phyloP scores from a whole-genome alignment of 2,329 filamentous ascomycete species.

The Keithomyces neogunnii region DNA sequence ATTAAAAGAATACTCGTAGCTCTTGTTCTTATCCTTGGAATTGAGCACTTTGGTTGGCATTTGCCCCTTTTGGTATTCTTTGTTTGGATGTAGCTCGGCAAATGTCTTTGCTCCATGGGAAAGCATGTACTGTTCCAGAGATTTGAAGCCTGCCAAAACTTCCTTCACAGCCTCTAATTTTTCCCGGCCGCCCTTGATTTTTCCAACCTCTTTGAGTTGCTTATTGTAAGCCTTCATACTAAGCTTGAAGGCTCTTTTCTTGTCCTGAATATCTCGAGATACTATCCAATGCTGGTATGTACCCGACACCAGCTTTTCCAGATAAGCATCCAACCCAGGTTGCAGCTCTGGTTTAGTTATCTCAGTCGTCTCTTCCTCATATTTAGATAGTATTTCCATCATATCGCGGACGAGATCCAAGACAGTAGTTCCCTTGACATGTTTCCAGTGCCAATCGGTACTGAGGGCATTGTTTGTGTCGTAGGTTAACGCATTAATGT shows the following conservation, averaged over 20 bases:
- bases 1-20: constrained; percentile 40
- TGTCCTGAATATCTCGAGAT: constrained; percentile 25
- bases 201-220: constrained; percentile 9
- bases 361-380: constrained; percentile 18
- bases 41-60: background rate
- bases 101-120: constrained; percentile 59
- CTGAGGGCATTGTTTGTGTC: constrained; percentile 26
- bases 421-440: constrained; percentile 36
- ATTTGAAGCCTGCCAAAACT: constrained; percentile 42
- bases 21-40: constrained; percentile 9
- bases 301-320: constrained; percentile 38
- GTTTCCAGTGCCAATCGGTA: constrained; percentile 21
- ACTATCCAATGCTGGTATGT: constrained; percentile 54
- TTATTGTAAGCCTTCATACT: constrained; percentile 21
- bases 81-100: constrained; percentile 51
- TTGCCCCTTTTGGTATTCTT: constrained; percentile 18
- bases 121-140: constrained; percentile 46
- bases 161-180: constrained; percentile 48
- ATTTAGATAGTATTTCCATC: constrained; percentile 39
- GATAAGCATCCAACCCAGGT: constrained; percentile 40
- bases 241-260: constrained; percentile 23
- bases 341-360: constrained; percentile 8
- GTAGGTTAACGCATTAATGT: constrained; percentile 52
- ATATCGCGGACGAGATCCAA: constrained; percentile 53
- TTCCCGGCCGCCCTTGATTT: constrained; percentile 24